phyloP scores from a whole-genome alignment of 306 rosid genomes.

The Trichosanthes cucumerina region DNA sequence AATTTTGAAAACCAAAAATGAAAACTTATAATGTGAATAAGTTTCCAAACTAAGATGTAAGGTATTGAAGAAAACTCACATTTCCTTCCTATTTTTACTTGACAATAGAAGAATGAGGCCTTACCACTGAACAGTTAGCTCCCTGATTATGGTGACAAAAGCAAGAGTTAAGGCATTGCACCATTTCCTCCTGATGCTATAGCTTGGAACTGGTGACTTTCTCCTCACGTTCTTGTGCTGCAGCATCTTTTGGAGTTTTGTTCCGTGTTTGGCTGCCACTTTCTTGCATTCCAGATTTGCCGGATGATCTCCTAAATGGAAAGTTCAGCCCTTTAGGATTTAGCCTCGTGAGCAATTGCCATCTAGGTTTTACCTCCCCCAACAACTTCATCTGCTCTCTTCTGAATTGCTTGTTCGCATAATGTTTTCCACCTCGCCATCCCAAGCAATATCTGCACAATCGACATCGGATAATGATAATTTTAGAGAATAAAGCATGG shows the following conservation, averaged over 20 bases:
- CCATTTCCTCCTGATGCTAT: not conserved
- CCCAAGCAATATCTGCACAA: slow-evolving; percentile 74
- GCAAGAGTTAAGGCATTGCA: not conserved
- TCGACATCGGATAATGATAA: not conserved
- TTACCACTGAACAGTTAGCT: not conserved
- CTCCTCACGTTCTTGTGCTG: slow-evolving; percentile 12
- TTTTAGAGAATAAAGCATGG: not conserved
- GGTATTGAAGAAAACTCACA: not conserved
- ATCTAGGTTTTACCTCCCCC: slow-evolving; percentile 60
- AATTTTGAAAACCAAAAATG: not conserved
- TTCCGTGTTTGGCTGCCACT: slow-evolving; percentile 26
- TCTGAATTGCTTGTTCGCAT: slow-evolving; percentile 52
- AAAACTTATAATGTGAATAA: not conserved
- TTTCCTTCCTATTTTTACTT: not conserved
- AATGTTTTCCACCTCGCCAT: slow-evolving; percentile 90
- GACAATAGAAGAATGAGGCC: not conserved
- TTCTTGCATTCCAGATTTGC: slow-evolving; percentile 18
- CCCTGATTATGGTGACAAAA: not conserved
- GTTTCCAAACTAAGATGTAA: not conserved
- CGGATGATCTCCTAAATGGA: slow-evolving; percentile 4
- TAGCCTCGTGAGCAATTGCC: slow-evolving; percentile 55
- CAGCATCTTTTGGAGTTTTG: slow-evolving; percentile 21
- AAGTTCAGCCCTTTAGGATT: slow-evolving; percentile 51
- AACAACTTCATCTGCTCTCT: slow-evolving; percentile 83
- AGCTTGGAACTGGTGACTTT: not conserved